These are phyloP conservation scores for Phlebiopsis gigantea DNA, from an alignment of 768 basidiomycete species.

Conservation along the genomic window DNA sequence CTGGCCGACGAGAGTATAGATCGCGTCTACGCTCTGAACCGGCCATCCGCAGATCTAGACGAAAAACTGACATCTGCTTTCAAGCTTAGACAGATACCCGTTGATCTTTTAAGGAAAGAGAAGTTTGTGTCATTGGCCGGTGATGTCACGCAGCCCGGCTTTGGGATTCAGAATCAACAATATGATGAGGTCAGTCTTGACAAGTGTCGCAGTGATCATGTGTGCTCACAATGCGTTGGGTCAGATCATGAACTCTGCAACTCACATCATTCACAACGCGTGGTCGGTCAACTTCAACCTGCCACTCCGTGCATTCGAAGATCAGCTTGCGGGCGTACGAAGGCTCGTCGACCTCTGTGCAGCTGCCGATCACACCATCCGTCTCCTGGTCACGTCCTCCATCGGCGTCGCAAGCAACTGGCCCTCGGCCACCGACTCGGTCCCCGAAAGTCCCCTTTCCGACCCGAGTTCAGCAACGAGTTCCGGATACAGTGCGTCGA, in stretches of 20 bases:
- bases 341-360: constrained; percentile 13
- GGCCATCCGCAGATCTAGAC: not conserved
- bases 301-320: constrained; percentile 16
- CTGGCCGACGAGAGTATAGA: constrained; percentile 3
- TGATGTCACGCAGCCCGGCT: not conserved
- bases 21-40: constrained; percentile 10
- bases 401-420: constrained; percentile 10
- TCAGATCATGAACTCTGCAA: too few species aligned
- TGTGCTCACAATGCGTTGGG: too few species aligned
- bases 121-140: constrained; percentile 3
- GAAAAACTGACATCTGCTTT: not conserved
- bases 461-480: constrained; percentile 26
- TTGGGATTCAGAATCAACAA: not conserved
- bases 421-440: not conserved
- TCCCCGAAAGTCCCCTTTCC: constrained; percentile 13
- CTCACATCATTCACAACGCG: constrained; percentile 15
- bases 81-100: constrained; percentile 9
- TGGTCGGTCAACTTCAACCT: constrained; percentile 22
- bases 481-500: constrained; percentile 35
- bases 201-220: too few species aligned
- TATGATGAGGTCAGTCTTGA: constrained; percentile 8
- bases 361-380: not conserved
- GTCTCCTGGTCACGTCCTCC: constrained; percentile 18
- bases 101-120: not conserved
- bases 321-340: constrained; percentile 17